Evolutionary conservation across 1,139 yeast genomes (phyloP).

Genomic region (Candida neerlandica): DNA sequence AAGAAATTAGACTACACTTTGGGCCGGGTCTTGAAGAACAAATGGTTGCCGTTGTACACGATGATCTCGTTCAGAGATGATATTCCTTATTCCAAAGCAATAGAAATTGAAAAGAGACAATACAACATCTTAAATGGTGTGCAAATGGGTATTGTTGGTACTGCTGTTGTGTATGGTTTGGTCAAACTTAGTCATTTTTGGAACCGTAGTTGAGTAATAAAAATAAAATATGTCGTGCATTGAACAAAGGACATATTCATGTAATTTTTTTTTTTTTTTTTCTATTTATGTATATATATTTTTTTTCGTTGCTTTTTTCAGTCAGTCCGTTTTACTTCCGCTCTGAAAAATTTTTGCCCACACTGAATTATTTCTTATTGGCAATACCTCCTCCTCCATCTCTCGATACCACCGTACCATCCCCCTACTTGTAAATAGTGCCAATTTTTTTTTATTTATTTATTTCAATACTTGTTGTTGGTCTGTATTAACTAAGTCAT

Average conservation of each 20-base stretch:
- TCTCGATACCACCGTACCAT: neutral
- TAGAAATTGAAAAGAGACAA: slow-evolving; percentile 55
- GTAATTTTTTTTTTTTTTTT: neutral
- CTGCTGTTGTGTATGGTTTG: slow-evolving; percentile 16
- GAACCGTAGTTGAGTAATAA: slow-evolving; percentile 2
- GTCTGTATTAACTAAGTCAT: neutral
- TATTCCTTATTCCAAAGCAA: slow-evolving; percentile 73
- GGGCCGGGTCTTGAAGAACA: slow-evolving; percentile 48
- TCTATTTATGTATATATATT: too few species aligned
- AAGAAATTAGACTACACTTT: slow-evolving; percentile 69
- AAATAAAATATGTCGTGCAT: neutral
- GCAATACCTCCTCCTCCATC: neutral
- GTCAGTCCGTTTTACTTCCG: neutral
- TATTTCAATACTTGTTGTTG: neutral
- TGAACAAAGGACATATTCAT: neutral
- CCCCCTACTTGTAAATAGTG: slow-evolving; percentile 7
- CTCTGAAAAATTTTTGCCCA: slow-evolving; percentile 5
- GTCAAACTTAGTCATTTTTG: slow-evolving; percentile 11
- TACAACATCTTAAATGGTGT: slow-evolving; percentile 40
- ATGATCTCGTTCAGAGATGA: slow-evolving; percentile 92
- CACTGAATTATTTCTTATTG: neutral
- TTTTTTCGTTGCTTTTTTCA: slow-evolving; percentile 2
- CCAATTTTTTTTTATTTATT: neutral
- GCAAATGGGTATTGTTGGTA: slow-evolving; percentile 25
- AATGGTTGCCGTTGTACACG: slow-evolving; percentile 85